These are phyloP conservation scores for Neonectria sp. DNA, from an alignment of 2,329 filamentous ascomycete species.

Conservation along the genomic window DNA sequence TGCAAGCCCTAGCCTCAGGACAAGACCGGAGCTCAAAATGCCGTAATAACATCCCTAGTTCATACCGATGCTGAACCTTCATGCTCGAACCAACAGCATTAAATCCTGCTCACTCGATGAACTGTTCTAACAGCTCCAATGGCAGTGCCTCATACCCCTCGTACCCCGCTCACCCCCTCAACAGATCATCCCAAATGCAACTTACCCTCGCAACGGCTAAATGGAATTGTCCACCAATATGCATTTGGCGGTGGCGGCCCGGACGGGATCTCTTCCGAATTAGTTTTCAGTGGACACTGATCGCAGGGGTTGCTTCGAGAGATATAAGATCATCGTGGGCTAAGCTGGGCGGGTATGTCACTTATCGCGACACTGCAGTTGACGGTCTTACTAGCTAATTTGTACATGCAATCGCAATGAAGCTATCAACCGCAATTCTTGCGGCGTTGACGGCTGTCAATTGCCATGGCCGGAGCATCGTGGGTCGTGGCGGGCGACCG, in stretches of 20 bases:
- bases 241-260: neutral
- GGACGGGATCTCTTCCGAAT: slow-evolving; percentile 34
- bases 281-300: neutral
- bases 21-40: neutral
- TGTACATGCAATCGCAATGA: slow-evolving; percentile 20
- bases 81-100: neutral
- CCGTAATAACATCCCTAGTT: neutral
- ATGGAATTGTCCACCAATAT: slow-evolving; percentile 42
- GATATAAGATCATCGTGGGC: neutral
- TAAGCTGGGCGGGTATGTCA: too few relatives aligned
- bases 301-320: neutral
- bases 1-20: neutral
- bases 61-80: neutral
- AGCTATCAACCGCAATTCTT: slow-evolving; percentile 25
- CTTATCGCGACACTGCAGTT: neutral
- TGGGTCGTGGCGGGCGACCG: slow-evolving; percentile 36
- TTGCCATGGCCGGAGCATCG: slow-evolving; percentile 34
- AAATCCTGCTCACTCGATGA: neutral
- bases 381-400: neutral
- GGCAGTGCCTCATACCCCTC: neutral
- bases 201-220: slow-evolving; percentile 35
- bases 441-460: slow-evolving; percentile 14
- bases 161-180: slow-evolving; percentile 6
- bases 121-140: slow-evolving; percentile 8
- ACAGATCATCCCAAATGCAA: slow-evolving; percentile 17